Evolutionary conservation across 139 green algal genomes (phyloP).

Genomic region (Chlamydomonas asymmetrica): DNA sequence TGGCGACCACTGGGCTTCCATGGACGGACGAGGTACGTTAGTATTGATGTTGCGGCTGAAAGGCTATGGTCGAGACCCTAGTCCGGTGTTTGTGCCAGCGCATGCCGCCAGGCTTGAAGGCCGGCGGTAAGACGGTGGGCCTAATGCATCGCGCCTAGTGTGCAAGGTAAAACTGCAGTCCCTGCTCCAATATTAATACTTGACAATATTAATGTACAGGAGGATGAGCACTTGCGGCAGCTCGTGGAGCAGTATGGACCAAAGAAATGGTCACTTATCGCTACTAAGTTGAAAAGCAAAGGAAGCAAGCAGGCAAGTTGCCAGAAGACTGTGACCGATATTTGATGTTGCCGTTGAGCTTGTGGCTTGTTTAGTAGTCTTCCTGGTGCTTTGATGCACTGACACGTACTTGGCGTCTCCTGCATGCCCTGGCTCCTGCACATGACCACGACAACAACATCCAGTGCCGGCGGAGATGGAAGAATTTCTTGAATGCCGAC

Average conservation of each 20-base stretch:
- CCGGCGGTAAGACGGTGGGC: no score
- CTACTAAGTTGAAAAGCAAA: slow-evolving; percentile 56
- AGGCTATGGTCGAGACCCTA: no score
- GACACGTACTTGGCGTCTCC: neutral
- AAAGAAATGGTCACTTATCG: slow-evolving; percentile 72
- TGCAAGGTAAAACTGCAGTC: neutral
- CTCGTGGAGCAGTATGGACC: slow-evolving; percentile 64
- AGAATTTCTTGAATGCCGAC: slow-evolving; percentile 70
- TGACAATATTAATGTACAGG: slow-evolving; percentile 39
- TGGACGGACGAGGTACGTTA: no score
- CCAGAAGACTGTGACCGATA: neutral
- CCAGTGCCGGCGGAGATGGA: slow-evolving; percentile 74
- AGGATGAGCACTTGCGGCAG: slow-evolving; percentile 64
- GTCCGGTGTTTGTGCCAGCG: no score
- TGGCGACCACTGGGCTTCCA: no score
- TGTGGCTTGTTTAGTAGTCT: neutral
- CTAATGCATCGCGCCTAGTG: neutral
- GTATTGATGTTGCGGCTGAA: no score
- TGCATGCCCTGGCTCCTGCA: neutral
- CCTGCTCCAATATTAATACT: no score
- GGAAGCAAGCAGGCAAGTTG: slow-evolving; percentile 67
- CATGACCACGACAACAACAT: neutral
- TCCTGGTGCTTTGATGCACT: neutral
- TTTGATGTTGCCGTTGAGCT: neutral
- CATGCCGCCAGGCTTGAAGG: no score